Conservation (phyloP, 176 grass and related monocot genomes). For the Metroxylon sagu region DNA sequence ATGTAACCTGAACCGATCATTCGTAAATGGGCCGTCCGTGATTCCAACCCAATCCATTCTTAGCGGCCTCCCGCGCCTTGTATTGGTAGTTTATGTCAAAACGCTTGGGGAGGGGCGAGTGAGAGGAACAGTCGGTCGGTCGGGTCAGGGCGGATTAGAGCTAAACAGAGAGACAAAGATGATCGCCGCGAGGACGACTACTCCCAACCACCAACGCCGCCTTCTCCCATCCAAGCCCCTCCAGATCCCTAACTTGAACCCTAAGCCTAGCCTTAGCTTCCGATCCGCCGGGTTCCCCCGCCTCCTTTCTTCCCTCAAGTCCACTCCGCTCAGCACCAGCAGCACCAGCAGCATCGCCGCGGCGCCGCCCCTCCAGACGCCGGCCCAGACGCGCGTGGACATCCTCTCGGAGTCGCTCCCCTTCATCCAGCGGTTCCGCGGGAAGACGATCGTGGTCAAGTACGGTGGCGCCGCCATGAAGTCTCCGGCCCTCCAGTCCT, state of each 20-base stretch:
- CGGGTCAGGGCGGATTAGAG: too few species aligned
- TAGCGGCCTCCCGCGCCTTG: neutral
- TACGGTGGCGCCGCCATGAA: slow-evolving; percentile 79
- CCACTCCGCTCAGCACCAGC: neutral
- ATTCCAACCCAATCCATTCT: too few species aligned
- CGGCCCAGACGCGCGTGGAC: slow-evolving; percentile 38
- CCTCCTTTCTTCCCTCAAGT: too few species aligned
- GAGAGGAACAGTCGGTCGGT: too few species aligned
- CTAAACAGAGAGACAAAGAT: neutral
- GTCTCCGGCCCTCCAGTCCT: slow-evolving; percentile 47
- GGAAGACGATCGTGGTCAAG: slow-evolving; percentile 88
- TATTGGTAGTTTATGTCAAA: neutral
- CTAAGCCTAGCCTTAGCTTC: neutral
- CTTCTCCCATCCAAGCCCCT: neutral
- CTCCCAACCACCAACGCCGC: neutral
- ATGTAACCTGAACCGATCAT: too few species aligned
- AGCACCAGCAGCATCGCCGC: neutral
- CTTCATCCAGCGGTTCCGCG: slow-evolving; percentile 77
- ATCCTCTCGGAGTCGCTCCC: slow-evolving; percentile 81
- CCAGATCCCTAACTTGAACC: neutral
- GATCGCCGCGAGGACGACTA: neutral
- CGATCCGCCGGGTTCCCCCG: neutral
- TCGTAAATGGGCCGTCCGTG: too few species aligned
- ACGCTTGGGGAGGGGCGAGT: neutral
- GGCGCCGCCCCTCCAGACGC: neutral